Evolutionary conservation across 208 protist species (phyloP), one percentile per base, ranked within the genome.

Genomic region (Trypanosoma caninum): DNA sequence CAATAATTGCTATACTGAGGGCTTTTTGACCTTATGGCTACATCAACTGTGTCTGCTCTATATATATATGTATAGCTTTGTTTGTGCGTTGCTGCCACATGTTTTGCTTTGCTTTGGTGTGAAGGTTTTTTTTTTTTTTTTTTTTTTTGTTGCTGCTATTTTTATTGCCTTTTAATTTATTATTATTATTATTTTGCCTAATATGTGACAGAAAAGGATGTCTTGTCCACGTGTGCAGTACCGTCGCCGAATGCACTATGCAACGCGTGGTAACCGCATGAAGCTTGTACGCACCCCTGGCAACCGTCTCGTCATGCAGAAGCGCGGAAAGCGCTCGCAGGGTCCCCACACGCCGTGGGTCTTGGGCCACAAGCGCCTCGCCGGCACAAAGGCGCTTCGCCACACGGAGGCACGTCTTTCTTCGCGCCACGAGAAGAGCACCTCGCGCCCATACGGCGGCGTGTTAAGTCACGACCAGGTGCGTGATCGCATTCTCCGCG

Each of bases 401-500:
- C 95, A 97, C 74, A 82, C 84, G 41, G 74, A 97, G 69, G 84
- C 88, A 45, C 76, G 78, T 53, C 74, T 80, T 41, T 61, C 91
- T 13, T 83, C 88, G 28, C 97, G 94, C 72, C 81, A 96, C 60
- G 60, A 89, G 61, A 99, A 98, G 94, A 96, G 73, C 66, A 96
- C 99, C 22, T 91, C 80, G 34, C 96, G 98, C 69, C 89, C 98
- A 28, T 99, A 99, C 71, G 98, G 98, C 76, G 97, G 97, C 63
- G 88, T 95, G 60, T 84, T 97, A 50, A 99, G 94, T 86, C 76
- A 91, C 65, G 87, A 70, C 38, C 97, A 97, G 78, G 95, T 98
- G 59, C 90, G 93, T 64, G 84, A 98, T 58, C 89, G 97, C 73
- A 92, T 99, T 72, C 80, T 99, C 42, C 95, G 97, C 69, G 97